Evolutionary conservation across 2,329 filamentous ascomycete genomes (phyloP), one percentile per base, ranked within the genome.

Genomic region (Chaetomiaceae sp.): DNA sequence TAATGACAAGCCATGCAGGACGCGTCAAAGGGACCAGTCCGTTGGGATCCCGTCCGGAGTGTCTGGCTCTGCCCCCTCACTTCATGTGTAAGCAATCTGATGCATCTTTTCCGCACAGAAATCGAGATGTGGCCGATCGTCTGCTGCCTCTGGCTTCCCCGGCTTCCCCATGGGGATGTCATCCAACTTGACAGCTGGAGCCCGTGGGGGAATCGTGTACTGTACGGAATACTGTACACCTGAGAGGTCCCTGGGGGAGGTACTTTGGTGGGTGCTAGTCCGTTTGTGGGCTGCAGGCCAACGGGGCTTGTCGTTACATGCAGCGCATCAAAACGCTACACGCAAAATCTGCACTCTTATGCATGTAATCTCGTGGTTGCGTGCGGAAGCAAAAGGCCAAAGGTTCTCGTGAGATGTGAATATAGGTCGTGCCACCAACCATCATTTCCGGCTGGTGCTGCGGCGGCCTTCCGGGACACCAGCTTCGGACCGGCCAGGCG

Each of bases 151-250:
- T 13, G 16, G 9, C n/a, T n/a, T n/a, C n/a, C n/a, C 27, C 19
- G 23, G 30, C 13, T 14, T 17, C 20, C 23, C 35, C 7, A 31
- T 38, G 37, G 45, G 53, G 21, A 37, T 44, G 27, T 30, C 41
- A 46, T 55, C 55, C 55, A 50, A 57, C 55, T 57, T 51, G 55
- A 38, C 44, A 30, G 8, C 17, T 48, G 21, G 17, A n/a, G 7
- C 10, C 12, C 19, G 1, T 14, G n/a, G 9, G 5, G 12, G 17
- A 7, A 8, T 31, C 21, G 25, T 9, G 35, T n/a, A n/a, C n/a
- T n/a, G n/a, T n/a, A n/a, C n/a, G n/a, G n/a, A n/a, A n/a, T n/a
- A n/a, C n/a, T n/a, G n/a, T n/a, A n/a, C n/a, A n/a, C n/a, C n/a
- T n/a, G n/a, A n/a, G n/a, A n/a, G n/a, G n/a, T n/a, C n/a, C n/a